Base-by-base conservation (phyloP, 768 basidiomycete species). In the Trametes maxima region DNA sequence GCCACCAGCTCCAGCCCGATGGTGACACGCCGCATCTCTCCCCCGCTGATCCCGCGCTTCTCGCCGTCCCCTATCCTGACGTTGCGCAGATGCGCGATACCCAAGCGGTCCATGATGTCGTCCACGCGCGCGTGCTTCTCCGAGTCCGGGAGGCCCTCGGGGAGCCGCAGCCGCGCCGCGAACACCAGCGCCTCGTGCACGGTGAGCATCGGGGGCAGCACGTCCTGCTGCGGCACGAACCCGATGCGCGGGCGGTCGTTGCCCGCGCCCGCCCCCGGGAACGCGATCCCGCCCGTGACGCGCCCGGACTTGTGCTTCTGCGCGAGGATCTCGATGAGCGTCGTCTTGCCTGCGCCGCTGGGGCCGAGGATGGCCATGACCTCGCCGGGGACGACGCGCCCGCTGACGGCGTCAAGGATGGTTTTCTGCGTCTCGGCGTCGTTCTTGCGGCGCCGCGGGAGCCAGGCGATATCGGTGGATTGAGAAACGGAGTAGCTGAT, bases 331-430 rank as follows among this genome's bases (percentile, higher is more conserved):
- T 98, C 95, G 17, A 97, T 88, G 39, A 98, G 78, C 0, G 95
- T 94, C 0, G 92, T 93, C 74, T 96, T 96, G 44, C 94, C 94
- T 17, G 94, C 92, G 79, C 94, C 95, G 66, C 90, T 92, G 0
- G 95, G 94, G 0, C 95, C 95, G 3, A 98, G 82, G 57, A 97
- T 85, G n/a, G 91, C 92, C 82, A 94, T 87, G 79, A 97, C 86
- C 62, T 90, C 84, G 11, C 95, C 94, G 0, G 92, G 85, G 2
- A 77, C 75, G n/a, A 96, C 84, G 11, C 74, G 72, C 0, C 95
- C 95, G 49, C 75, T 84, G 33, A 94, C 80, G 42, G 77, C 76
- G 68, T 92, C 86, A 42, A 98, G 76, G 16, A 97, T 80, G 39
- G 83, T 77, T 67, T 88, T 85, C 50, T 86, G 85, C 60, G 76